These are phyloP conservation scores for Solanum megistacrolobum DNA, from an alignment of 257 asterid genomes.

Conservation along the genomic window DNA sequence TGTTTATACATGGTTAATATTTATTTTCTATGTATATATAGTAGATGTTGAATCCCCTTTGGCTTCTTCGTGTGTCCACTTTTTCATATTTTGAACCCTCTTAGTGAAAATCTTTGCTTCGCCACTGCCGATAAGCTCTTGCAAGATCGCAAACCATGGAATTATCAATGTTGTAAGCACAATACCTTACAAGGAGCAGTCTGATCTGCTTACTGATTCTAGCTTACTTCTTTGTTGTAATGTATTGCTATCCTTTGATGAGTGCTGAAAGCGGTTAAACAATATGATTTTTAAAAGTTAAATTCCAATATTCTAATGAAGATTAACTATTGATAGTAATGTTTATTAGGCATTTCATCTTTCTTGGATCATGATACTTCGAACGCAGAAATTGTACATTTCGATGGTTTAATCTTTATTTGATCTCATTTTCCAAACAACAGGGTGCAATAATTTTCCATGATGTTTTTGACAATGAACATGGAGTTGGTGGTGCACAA, in stretches of 20 bases:
- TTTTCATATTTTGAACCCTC: too few relatives aligned
- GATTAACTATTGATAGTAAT: not conserved
- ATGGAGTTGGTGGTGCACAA: slow-evolving; percentile 60
- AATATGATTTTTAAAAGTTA: not conserved
- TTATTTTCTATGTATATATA: too few relatives aligned
- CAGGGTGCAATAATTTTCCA: slow-evolving; percentile 91
- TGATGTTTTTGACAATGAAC: slow-evolving; percentile 77
- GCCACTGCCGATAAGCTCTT: not conserved
- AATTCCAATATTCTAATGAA: not conserved
- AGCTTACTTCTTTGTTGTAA: not conserved
- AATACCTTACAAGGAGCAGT: not conserved
- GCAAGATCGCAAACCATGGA: not conserved
- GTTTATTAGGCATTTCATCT: not conserved
- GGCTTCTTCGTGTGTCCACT: not conserved
- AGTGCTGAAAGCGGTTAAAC: not conserved
- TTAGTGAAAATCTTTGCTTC: too few relatives aligned
- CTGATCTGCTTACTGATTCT: not conserved
- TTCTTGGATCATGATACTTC: not conserved
- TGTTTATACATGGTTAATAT: not conserved
- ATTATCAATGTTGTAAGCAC: not conserved
- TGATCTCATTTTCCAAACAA: not conserved
- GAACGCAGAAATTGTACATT: not conserved
- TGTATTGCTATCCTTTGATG: not conserved
- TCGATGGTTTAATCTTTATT: not conserved
- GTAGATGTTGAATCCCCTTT: not conserved